Conservation (phyloP, 2,329 filamentous ascomycete genomes). For the Leptographium radiaticola region DNA sequence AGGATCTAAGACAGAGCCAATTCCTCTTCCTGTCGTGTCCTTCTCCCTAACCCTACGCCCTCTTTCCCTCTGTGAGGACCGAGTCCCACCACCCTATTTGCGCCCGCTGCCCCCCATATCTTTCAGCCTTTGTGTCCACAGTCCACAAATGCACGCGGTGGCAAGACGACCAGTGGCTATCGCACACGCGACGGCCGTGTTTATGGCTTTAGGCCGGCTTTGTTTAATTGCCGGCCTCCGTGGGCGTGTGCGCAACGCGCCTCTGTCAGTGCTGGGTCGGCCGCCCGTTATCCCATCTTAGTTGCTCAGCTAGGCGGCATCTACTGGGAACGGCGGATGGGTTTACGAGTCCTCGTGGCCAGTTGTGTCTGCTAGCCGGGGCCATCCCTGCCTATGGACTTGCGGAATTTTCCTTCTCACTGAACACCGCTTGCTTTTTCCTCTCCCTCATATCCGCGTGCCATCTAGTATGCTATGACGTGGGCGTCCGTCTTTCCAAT, state of each 20-base stretch:
- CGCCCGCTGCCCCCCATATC: no score
- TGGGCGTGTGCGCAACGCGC: no score
- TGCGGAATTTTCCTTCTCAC: background rate
- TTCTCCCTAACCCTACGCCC: background rate
- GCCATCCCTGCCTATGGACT: background rate
- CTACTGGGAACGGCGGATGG: no score
- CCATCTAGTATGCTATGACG: background rate
- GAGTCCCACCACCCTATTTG: background rate
- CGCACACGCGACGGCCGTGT: no score
- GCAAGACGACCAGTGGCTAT: no score
- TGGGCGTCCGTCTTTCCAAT: background rate
- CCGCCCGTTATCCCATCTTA: no score
- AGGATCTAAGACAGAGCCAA: constrained; percentile 18
- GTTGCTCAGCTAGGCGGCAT: no score
- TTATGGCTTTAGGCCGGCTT: no score
- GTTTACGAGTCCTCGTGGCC: no score
- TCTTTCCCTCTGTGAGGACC: background rate
- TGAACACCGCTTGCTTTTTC: background rate
- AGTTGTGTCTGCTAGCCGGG: background rate
- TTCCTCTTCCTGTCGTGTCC: background rate
- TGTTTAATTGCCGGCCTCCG: no score
- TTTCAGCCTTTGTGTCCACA: background rate
- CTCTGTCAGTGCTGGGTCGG: no score
- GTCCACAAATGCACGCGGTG: no score
- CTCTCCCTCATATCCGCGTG: background rate